A percentile compares a stretch with the other conserved stretches of the same genome.
Conservation (phyloP, 345 rosid genomes). For the Citrus hindsii region DNA sequence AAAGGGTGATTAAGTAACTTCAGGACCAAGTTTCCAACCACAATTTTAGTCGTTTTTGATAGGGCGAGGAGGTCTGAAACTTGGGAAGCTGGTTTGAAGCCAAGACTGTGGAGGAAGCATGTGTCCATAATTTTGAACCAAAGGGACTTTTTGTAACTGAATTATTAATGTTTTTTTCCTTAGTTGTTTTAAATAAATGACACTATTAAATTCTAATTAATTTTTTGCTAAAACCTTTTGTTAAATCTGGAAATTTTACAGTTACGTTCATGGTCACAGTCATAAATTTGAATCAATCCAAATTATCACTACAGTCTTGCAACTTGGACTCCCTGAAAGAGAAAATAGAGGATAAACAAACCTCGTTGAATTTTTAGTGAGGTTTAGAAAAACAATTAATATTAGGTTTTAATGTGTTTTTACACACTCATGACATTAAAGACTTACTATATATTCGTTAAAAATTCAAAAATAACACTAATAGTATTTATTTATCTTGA, state of each 20-base stretch:
- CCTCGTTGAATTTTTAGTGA: neutral
- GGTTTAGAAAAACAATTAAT: neutral
- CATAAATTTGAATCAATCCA: neutral
- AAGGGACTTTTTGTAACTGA: conserved; percentile 17
- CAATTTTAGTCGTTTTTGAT: neutral
- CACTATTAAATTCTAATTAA: conserved; percentile 10
- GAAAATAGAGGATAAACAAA: neutral
- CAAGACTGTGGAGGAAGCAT: neutral
- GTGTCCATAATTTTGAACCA: conserved; percentile 8
- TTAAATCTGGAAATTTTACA: neutral
- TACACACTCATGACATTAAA: neutral
- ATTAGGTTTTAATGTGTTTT: neutral
- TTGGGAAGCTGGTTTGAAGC: neutral
- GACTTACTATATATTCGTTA: neutral
- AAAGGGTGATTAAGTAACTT: neutral
- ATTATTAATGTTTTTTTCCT: conserved; percentile 9
- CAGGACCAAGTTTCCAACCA: neutral
- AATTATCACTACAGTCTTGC: neutral
- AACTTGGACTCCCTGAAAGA: neutral
- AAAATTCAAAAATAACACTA: neutral
- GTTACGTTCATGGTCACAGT: neutral
- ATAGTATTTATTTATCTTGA: no score
- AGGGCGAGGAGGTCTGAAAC: neutral
- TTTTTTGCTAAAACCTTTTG: conserved; percentile 2
- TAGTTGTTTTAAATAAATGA: neutral